Percentiles rank a stretch among this genome's conserved stretches.
Conservation (phyloP, 2,329 filamentous ascomycete genomes). For the Curvularia sp. region DNA sequence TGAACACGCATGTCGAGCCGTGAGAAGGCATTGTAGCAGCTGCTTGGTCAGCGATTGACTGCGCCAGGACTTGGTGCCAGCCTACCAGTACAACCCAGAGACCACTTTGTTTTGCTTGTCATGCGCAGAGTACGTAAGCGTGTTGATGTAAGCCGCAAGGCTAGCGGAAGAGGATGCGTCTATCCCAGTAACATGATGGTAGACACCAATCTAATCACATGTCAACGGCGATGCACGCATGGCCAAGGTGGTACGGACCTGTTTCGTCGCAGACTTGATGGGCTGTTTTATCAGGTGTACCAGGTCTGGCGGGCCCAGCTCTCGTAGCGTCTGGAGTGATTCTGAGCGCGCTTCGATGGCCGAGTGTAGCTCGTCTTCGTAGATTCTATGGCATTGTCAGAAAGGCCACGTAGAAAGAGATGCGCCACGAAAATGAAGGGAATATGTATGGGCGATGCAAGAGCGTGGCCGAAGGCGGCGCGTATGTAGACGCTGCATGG, state of each 20-base stretch:
- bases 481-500: slow-evolving; percentile 10
- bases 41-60: slow-evolving; percentile 48
- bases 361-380: slow-evolving; percentile 90
- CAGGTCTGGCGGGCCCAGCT: slow-evolving; percentile 93
- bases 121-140: slow-evolving; percentile 86
- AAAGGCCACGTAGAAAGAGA: neutral
- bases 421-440: neutral
- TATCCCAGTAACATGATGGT: slow-evolving; percentile 96
- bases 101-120: slow-evolving; percentile 88
- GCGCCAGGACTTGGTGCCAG: neutral
- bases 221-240: slow-evolving; percentile 15
- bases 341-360: slow-evolving; percentile 93
- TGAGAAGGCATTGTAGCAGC: slow-evolving; percentile 99
- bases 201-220: slow-evolving; percentile 75
- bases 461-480: neutral
- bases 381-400: slow-evolving; percentile 67
- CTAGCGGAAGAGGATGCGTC: slow-evolving; percentile 98
- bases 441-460: neutral
- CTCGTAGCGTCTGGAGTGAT: slow-evolving; percentile 80
- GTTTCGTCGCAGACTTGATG: slow-evolving; percentile 63
- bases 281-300: slow-evolving; percentile 89
- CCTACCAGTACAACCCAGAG: slow-evolving; percentile 91
- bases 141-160: slow-evolving; percentile 97
- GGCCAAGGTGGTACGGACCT: slow-evolving; percentile 53
- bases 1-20: slow-evolving; percentile 98